Evolutionary conservation across 164 flowering plant species (phyloP).

Genomic region (Chloranthus sessilifolius): DNA sequence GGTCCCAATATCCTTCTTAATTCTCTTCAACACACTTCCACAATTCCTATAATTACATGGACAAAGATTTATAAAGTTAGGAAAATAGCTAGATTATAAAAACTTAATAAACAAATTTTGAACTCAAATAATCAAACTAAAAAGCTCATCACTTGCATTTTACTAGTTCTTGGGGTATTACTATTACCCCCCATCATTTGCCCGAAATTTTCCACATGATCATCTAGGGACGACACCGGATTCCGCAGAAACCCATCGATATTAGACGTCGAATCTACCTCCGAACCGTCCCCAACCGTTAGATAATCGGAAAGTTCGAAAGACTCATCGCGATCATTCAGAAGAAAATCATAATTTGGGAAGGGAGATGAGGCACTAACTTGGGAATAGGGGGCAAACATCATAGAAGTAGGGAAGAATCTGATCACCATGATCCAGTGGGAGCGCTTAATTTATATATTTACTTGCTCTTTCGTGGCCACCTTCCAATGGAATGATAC

Average conservation of each 20-base stretch:
- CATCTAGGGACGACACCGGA: neutral
- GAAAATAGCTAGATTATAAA: neutral
- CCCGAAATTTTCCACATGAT: conserved; percentile 5
- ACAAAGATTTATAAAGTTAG: neutral
- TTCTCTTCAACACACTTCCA: conserved; percentile 19
- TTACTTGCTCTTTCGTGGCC: no score
- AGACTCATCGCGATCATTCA: no score
- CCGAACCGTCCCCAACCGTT: conserved; percentile 11
- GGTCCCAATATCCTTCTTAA: conserved; percentile 20
- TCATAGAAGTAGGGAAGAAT: no score
- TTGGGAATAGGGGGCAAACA: no score
- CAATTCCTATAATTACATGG: conserved; percentile 17
- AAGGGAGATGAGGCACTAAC: no score
- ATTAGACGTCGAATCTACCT: conserved; percentile 11
- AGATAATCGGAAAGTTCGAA: conserved; percentile 33
- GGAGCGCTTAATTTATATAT: no score
- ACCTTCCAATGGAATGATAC: no score
- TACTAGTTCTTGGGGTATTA: conserved; percentile 17
- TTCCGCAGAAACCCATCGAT: no score
- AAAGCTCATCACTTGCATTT: neutral
- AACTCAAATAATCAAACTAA: neutral
- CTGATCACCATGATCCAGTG: no score
- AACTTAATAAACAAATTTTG: no score
- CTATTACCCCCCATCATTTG: conserved; percentile 10
- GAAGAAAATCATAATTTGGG: no score